Base-by-base conservation (phyloP, 2,329 filamentous ascomycete species). In the Macrophomina phaseolina region DNA sequence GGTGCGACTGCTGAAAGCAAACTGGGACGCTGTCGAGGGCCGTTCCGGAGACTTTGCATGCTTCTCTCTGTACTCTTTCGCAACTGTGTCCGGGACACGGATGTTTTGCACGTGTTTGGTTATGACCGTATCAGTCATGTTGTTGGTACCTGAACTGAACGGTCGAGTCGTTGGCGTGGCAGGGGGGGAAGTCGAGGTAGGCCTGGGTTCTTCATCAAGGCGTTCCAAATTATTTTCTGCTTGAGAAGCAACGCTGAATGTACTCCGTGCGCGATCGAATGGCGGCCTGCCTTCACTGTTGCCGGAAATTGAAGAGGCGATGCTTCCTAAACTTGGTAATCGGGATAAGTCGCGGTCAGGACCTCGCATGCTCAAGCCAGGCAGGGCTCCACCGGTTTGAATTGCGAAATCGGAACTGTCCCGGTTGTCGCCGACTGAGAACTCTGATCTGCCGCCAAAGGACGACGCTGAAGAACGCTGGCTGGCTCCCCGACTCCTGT, bases 61-160 rank as follows among this genome's bases (percentile, higher is more conserved):
- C 73, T 92, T 91, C 70, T 89, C 91, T 73, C 90, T 90, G 79
- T 95, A 97, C 76, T 97, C 92, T 71, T 90, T 89, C 4, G 91
- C 93, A 67, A 97, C 84, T 5, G 92, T 95, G 73, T 95, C 93
- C 3, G 94, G 94, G 1, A 97, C 92, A 67, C 94, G 91, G 14
- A 98, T 92, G 73, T 94, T 93, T 72, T 91, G 90, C 53, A 97
- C 90, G 75, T 95, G 94, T 67, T 93, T 90, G 51, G 93, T 89
- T 73, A 97, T 91, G 61, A 93, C 89, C 2, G 93, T 97, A 75
- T 97, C 94, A 1, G 93, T 95, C 2, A 92, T 92, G 6, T 90
- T 87, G 23, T 85, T 82, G 11, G 76, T 73, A 52, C 77, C 76
- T 72, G 73, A 78, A 79, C 70, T 86, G 81, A 73, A 83, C 83